phyloP scores from a whole-genome alignment of 2,329 filamentous ascomycete species.

The Penicillium expansum region DNA sequence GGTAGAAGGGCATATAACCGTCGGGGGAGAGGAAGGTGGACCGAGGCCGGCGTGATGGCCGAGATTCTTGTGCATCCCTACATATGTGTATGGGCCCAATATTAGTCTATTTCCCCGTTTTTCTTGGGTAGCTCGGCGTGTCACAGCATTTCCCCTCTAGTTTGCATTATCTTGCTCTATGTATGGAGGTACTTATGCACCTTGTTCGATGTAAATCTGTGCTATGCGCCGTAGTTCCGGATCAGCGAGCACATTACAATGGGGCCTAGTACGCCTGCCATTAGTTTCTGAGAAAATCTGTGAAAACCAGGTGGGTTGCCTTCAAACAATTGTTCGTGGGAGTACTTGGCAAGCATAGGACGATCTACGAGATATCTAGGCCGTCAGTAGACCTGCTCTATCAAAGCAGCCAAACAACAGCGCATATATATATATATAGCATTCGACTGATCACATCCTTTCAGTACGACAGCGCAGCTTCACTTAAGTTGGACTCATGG shows the following conservation, averaged over 20 bases:
- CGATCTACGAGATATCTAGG: neutral
- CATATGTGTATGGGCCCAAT: neutral
- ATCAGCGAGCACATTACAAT: neutral
- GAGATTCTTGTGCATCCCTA: neutral
- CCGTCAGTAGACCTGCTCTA: neutral
- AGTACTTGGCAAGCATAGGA: neutral
- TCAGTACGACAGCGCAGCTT: neutral
- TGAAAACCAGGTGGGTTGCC: neutral
- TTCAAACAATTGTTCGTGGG: neutral
- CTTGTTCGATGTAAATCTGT: neutral
- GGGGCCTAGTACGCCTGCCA: constrained; percentile 3
- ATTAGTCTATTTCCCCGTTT: neutral
- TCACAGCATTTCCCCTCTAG: neutral
- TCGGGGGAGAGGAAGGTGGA: constrained; percentile 2
- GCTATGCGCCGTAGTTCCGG: neutral
- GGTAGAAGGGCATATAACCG: constrained; percentile 12
- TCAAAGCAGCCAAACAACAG: neutral
- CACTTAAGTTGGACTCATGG: neutral
- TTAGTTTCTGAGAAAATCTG: neutral
- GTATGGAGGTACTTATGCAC: neutral
- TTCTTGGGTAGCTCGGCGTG: neutral
- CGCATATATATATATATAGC: too few relatives aligned
- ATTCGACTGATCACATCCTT: neutral
- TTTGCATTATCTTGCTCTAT: neutral
- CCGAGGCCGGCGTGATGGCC: constrained; percentile 15